Evolutionary conservation across 345 rosid species (phyloP), one percentile per base, ranked within the genome.

Genomic region (Salix caprea): DNA sequence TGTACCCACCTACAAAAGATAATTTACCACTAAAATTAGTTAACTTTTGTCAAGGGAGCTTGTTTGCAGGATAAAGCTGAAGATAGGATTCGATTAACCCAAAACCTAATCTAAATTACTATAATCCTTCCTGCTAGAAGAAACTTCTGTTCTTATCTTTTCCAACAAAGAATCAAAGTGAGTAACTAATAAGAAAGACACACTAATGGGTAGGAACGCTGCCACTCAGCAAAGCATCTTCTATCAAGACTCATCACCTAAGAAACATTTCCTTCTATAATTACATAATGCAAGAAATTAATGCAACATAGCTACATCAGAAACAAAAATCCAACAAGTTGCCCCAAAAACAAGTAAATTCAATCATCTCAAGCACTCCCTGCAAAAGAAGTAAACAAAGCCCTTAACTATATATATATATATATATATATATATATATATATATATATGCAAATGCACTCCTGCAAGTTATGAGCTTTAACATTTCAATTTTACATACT

Each of bases 1-100:
- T 77, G 86, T 85, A 64, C 98, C 98, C 74, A 95, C 89, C 98
- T 93, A 84, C 81, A 86, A 71, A 71, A 78, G 19, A 65, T 50
- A 77, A 56, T 62, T 32, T 24, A 73, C 37, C 21, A 21, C 28
- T 48, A 82, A 69, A 67, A 66, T 72, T 65, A 72, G 65, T 66
- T 26, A 72, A 69, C 5, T 54, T 81, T 52, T 19, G 42, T 28
- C 18, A 8, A 7, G 34, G 5, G 19, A 71, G 24, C 30, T 36
- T 50, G 8, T 28, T 37, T 39, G 42, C 65, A 46, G 72, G 32
- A 71, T 19, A 30, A 74, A 67, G 40, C 21, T 28, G 36, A 30
- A 21, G 18, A 19, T 54, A 32, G 24, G 72, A 60, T n/a, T 36
- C 19, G 16, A 2, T 44, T 44, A 44, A 44, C 50, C 50, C 50